Percentiles rank a stretch among this genome's conserved stretches.
phyloP scores from a whole-genome alignment of 2,329 filamentous ascomycete species.

The Penicillium concentricum region DNA sequence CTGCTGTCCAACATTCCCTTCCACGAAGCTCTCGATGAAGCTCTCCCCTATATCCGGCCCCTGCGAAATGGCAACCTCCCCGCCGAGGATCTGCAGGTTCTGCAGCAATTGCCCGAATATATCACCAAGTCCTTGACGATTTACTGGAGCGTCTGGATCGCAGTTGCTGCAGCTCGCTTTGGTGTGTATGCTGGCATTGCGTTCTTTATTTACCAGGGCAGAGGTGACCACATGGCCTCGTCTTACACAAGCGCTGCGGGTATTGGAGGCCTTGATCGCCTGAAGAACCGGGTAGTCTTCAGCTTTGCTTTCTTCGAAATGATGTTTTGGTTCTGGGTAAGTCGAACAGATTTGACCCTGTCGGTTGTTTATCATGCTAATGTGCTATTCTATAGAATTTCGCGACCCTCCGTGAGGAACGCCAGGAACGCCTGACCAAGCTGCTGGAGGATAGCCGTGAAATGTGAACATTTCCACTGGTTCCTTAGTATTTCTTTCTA shows the following conservation, averaged over 20 bases:
- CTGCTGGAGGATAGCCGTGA: slow-evolving; percentile 22
- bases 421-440: slow-evolving; percentile 31
- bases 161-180: slow-evolving; percentile 36
- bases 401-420: slow-evolving; percentile 38
- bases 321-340: slow-evolving; percentile 81
- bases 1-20: slow-evolving; percentile 57
- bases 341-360: slow-evolving; percentile 18
- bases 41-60: slow-evolving; percentile 43
- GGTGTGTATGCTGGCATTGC: slow-evolving; percentile 39
- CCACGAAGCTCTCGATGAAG: slow-evolving; percentile 65
- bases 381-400: slow-evolving; percentile 28
- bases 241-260: slow-evolving; percentile 22
- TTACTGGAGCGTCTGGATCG: slow-evolving; percentile 41
- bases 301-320: slow-evolving; percentile 82
- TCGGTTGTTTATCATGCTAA: slow-evolving; percentile 7
- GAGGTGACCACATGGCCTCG: slow-evolving; percentile 17
- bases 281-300: slow-evolving; percentile 85
- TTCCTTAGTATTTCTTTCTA: not conserved
- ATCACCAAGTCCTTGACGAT: slow-evolving; percentile 29
- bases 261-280: slow-evolving; percentile 55
- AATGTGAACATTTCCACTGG: not conserved
- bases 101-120: slow-evolving; percentile 23
- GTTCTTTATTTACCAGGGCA: slow-evolving; percentile 39
- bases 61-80: slow-evolving; percentile 24
- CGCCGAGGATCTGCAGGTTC: slow-evolving; percentile 22